phyloP scores from a whole-genome alignment of 805 yeast genomes.

The Wickerhamiella musiphila region DNA sequence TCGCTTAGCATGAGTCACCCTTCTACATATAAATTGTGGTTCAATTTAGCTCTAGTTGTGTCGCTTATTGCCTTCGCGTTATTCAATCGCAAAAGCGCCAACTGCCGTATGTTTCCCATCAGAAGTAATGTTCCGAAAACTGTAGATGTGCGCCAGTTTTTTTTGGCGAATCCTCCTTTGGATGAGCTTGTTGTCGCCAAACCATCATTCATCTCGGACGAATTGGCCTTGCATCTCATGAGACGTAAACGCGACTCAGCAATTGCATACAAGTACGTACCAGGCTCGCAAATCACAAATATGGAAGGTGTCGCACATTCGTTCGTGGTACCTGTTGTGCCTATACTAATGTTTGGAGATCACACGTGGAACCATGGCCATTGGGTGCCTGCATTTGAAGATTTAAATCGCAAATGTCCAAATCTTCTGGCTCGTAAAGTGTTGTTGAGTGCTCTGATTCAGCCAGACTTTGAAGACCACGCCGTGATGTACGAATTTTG shows the following conservation, averaged over 20 bases:
- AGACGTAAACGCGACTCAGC: slow-evolving; percentile 6
- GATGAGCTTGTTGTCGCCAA: slow-evolving; percentile 4
- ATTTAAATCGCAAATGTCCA: no score
- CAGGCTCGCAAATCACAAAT: slow-evolving; percentile 10
- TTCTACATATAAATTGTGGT: no score
- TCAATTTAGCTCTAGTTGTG: no score
- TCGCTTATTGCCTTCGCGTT: no score
- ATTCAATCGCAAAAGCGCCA: no score
- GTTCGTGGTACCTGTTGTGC: slow-evolving; percentile 11
- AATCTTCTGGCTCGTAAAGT: slow-evolving; percentile 5
- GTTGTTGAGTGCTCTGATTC: slow-evolving; percentile 12
- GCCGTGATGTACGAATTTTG: slow-evolving; percentile 9
- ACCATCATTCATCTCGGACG: slow-evolving; percentile 3
- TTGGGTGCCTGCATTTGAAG: slow-evolving; percentile 3
- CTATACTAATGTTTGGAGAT: slow-evolving; percentile 8
- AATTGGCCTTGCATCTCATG: slow-evolving; percentile 7
- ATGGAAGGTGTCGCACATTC: slow-evolving; percentile 11
- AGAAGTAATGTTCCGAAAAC: no score
- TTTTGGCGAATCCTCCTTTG: neutral
- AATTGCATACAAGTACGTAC: slow-evolving; percentile 5
- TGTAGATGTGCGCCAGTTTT: neutral
- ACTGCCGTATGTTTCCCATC: no score
- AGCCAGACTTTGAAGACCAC: slow-evolving; percentile 14
- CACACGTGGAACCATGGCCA: slow-evolving; percentile 5
- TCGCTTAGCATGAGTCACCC: no score